Evolutionary conservation across 495 filamentous ascomycete genomes (phyloP), one percentile per base, ranked within the genome.

Genomic region (Hyaloscypha bicolor): DNA sequence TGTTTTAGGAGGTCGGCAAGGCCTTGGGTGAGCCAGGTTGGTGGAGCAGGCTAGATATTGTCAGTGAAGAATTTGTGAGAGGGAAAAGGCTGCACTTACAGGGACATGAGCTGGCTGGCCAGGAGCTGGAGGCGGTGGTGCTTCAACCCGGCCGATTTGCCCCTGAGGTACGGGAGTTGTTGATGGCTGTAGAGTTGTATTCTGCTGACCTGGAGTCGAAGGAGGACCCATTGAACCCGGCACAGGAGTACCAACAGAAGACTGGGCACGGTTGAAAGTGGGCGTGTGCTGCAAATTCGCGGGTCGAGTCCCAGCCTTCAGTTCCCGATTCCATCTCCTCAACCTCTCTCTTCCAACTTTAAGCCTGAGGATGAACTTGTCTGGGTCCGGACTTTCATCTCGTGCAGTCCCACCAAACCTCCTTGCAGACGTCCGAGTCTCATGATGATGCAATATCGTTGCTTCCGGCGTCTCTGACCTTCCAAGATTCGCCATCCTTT

Each of bases 381-480:
- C 73, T 59, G 88, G 88, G 63, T 91, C 89, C 56, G 87, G 79
- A 62, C 87, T 93, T 66, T 93, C 91, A 76, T 94, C 93, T 65
- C 90, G 83, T 48, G 80, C 69, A 64, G 69, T 79, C 62, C 83
- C 81, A 39, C 81, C 83, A 69, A 79, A 81, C 72, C 88, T 83
- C 63, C 90, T 81, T 29, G 86, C 81, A 16, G 85, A 86, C 32
- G 85, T 90, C 69, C 90, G 79, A 1, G 89, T 88, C 73, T 93
- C 93, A 72, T 90, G 87, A 70, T 92, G 89, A 76, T 91, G 86
- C 30, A 89, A 77, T 66, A 80, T 80, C 32, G 86, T 80, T 6
- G 86, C 79, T 76, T 98, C 95, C 1, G 96, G 95, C 0, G 95
- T 97, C 71, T 93, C 91, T 16, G 94, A 97, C 48, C 95, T 88